Percentiles rank a stretch among this genome's conserved stretches.
phyloP scores from a whole-genome alignment of 306 rosid species.

The Comarum palustre region DNA sequence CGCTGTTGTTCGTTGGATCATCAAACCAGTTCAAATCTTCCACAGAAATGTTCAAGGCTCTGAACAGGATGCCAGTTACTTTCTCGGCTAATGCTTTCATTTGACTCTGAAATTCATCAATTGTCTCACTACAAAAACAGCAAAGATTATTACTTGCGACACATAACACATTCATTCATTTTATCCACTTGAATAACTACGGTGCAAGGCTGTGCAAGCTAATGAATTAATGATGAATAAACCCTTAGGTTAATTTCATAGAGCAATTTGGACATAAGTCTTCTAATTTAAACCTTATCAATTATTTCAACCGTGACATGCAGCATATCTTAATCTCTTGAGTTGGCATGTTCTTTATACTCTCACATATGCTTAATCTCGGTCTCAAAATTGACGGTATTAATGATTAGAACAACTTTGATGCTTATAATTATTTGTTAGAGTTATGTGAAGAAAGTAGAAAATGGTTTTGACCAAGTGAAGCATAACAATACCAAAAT shows the following conservation, averaged over 20 bases:
- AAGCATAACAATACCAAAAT: not conserved
- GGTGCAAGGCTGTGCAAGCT: not conserved
- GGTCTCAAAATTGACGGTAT: no score
- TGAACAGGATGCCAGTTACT: slow-evolving; percentile 4
- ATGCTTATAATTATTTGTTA: not conserved
- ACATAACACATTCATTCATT: not conserved
- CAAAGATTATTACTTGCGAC: not conserved
- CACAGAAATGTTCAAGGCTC: not conserved
- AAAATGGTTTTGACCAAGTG: not conserved
- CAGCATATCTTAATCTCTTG: not conserved
- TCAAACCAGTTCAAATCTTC: not conserved
- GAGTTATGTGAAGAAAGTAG: not conserved
- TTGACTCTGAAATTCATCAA: not conserved
- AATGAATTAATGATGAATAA: not conserved
- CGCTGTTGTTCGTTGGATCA: not conserved
- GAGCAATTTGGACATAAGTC: not conserved
- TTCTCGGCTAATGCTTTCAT: not conserved
- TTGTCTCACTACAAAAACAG: not conserved
- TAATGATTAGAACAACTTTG: not conserved
- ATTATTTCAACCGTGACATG: not conserved
- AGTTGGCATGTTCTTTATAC: not conserved
- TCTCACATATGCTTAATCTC: no score
- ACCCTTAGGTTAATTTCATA: not conserved
- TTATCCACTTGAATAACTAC: no score
- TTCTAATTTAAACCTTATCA: not conserved